phyloP scores from a whole-genome alignment of 495 filamentous ascomycete genomes.

The Podospora pseudocomata region DNA sequence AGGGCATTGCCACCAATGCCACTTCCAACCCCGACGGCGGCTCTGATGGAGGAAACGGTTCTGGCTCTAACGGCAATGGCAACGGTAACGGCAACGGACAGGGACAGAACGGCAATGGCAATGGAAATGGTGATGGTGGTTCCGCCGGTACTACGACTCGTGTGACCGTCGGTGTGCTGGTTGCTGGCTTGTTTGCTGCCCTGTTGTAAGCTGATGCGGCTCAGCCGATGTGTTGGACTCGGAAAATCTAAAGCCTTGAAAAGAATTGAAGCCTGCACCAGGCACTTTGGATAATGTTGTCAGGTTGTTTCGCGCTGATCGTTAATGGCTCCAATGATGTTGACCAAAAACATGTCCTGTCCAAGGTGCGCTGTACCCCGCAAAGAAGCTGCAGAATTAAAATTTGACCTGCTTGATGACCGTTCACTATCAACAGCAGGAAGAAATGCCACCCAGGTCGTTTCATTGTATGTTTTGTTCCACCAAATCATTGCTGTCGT shows the following conservation, averaged over 20 bases:
- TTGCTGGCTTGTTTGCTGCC: background rate
- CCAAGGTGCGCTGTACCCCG: too few species aligned
- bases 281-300: background rate
- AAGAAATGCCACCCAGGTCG: too few species aligned
- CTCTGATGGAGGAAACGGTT: conserved; percentile 16
- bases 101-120: conserved; percentile 1
- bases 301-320: too few species aligned
- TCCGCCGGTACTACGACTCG: conserved; percentile 3
- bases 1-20: conserved; percentile 24
- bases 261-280: background rate
- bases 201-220: background rate
- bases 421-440: too few species aligned
- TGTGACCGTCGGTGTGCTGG: conserved; percentile 2
- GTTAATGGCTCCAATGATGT: too few species aligned
- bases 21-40: conserved; percentile 16
- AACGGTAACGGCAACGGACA: background rate
- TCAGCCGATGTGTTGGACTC: background rate
- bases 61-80: background rate
- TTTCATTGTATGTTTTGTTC: too few species aligned
- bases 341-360: background rate
- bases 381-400: too few species aligned
- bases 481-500: too few species aligned
- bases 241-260: background rate
- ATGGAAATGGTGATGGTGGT: background rate
- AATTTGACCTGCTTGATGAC: too few species aligned